phyloP scores from a whole-genome alignment of 164 flowering plant genomes.

The grape (Vitis vinifera) region ASM3070453v1 NC_081822.1:36081501-36082000 shows the following conservation, averaged over 20 bases:
- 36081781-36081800: background rate
- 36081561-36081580: too few species aligned
- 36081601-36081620: too few species aligned
- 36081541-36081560: too few species aligned
- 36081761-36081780: slow-evolving; percentile 2
- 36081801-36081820: too few species aligned
- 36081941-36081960: slow-evolving; percentile 95
- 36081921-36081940: slow-evolving; percentile 90
- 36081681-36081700: too few species aligned
- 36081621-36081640: too few species aligned
- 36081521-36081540: slow-evolving; percentile 36
- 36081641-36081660: too few species aligned
- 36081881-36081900: slow-evolving; percentile 22
- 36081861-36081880: background rate
- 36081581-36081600: too few species aligned
- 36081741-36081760: slow-evolving; percentile 4
- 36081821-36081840: background rate
- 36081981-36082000: slow-evolving; percentile 93
- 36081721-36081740: slow-evolving; percentile 18
- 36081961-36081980: slow-evolving; percentile 96
- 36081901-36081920: slow-evolving; percentile 84
- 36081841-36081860: background rate
- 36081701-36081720: slow-evolving; percentile 12
- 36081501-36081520: slow-evolving; percentile 54
- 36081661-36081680: too few species aligned